Evolutionary conservation across 306 rosid species (phyloP).

Genomic region (Dryas drummondii): DNA sequence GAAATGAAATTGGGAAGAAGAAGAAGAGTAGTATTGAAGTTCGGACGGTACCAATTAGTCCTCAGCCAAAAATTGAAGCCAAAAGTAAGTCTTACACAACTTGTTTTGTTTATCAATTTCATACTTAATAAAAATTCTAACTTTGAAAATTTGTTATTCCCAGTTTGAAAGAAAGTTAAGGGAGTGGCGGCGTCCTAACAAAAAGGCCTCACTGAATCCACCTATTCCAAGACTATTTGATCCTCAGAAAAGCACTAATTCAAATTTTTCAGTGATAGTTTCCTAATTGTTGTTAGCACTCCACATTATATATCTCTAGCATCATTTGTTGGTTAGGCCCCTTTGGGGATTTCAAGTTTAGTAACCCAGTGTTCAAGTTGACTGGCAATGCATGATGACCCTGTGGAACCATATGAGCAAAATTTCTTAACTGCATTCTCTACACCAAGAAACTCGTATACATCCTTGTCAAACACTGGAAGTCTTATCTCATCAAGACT

Average conservation of each 20-base stretch:
- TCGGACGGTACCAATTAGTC: too few relatives aligned
- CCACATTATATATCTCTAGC: neutral
- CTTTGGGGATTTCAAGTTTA: slow-evolving; percentile 47
- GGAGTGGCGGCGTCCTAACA: too few relatives aligned
- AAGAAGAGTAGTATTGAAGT: too few relatives aligned
- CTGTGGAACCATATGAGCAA: slow-evolving; percentile 86
- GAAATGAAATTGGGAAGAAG: too few relatives aligned
- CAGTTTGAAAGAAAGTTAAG: too few relatives aligned
- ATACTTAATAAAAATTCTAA: too few relatives aligned
- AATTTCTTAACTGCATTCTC: slow-evolving; percentile 78
- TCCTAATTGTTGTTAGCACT: neutral
- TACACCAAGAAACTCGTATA: slow-evolving; percentile 85
- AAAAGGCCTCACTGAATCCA: neutral
- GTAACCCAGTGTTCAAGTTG: slow-evolving; percentile 65
- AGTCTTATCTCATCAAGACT: slow-evolving; percentile 69
- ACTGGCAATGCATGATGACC: slow-evolving; percentile 76
- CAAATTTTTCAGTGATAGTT: neutral
- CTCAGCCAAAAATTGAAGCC: too few relatives aligned
- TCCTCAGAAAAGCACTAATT: neutral
- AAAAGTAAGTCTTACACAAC: too few relatives aligned
- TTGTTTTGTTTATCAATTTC: too few relatives aligned
- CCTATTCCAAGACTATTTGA: neutral
- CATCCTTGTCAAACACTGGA: slow-evolving; percentile 65
- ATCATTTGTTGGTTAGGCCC: neutral
- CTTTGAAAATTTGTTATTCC: too few relatives aligned